Base-by-base conservation (phyloP, 352 stramenopile genomes). In the Phytophthora pluvialis region DNA sequence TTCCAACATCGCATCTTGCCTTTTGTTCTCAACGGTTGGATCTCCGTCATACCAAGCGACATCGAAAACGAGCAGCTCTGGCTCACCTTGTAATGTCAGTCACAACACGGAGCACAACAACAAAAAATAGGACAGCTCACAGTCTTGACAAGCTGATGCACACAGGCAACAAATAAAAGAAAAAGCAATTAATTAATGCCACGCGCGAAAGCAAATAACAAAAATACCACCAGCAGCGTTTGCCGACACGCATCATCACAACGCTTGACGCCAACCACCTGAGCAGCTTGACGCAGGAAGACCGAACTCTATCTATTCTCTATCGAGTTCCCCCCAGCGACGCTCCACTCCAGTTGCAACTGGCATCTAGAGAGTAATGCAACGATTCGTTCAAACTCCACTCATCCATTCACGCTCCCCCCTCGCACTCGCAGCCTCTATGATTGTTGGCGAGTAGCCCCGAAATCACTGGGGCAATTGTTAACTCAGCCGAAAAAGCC, bases 401-500 rank as follows among this genome's bases (percentile, higher is more conserved):
- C 46, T 51, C 26, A 48, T 56, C 33, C 25, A 59, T 59, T 43
- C 40, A 48, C 36, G 47, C 45, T 55, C 54, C 5, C n/a, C 42
- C 32, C 39, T 50, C 26, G 47, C 58, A 16, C 48, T 63, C 40
- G 47, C 52, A 70, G 49, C 36, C 43, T 75, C 61, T 71, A 72
- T 71, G 33, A 47, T 25, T 61, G 28, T 51, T 57, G 29, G 36
- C 36, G 33, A 67, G 57, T 49, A 39, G 40, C 51, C 43, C 40
- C 55, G 36, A 51, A 73, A 66, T 70, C 52, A 32, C 38, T 66
- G 33, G 44, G 42, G 50, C 31, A 26, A 26, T 45, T 50, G 11
- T 31, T 45, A 38, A 54, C 46, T 76, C 51, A 90, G 43, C 78
- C 76, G 61, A 90, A 91, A 70, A 90, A 85, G 54, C 83, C 74